Evolutionary conservation across 768 basidiomycete species (phyloP), one percentile per base, ranked within the genome.

Genomic region (Gloeopeniophorella convolvens): DNA sequence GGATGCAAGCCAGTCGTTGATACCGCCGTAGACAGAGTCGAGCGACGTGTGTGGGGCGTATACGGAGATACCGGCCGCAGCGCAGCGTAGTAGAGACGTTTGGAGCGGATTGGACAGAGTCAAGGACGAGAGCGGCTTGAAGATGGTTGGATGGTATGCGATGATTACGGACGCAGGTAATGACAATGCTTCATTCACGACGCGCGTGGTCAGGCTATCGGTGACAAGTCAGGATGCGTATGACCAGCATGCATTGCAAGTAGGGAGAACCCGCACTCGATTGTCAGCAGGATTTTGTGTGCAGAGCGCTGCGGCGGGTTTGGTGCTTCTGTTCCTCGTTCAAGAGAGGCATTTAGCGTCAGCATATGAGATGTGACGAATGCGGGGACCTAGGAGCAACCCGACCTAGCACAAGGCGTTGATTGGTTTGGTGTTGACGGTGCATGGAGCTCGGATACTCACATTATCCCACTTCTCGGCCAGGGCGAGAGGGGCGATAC

Each of bases 391-490:
- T 54, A 69, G 52, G 7, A 69, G 54, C 39, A 65, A 55, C 41
- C 62, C 61, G 51, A 67, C 62, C 62, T 65, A 44, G 50, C 48
- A 48, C 55, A 54, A 32, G 39, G 34, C 31, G 39, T 12, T 51
- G 39, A 49, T 46, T 53, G 75, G 37, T 28, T 34, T 18, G 23
- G 30, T 13, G 12, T n/a, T 21, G 18, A 21, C 7, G 20, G 27
- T 31, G 39, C 33, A 33, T 20, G 16, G 43, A 23, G 26, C 60
- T 27, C 43, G 45, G 45, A 47, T 30, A 69, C 87, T 69, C 57
- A 96, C 93, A 68, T 97, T 97, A 62, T 97, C 94, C 92, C 94
- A 97, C 54, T 76, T 79, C 57, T 87, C 92, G 15, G 94, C 93
- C 7, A 96, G 74, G 31, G 79, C 72, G 18, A 91, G 74, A 3